These are phyloP conservation scores for Trametes cubensis DNA, from an alignment of 768 basidiomycete genomes.

Conservation along the genomic window DNA sequence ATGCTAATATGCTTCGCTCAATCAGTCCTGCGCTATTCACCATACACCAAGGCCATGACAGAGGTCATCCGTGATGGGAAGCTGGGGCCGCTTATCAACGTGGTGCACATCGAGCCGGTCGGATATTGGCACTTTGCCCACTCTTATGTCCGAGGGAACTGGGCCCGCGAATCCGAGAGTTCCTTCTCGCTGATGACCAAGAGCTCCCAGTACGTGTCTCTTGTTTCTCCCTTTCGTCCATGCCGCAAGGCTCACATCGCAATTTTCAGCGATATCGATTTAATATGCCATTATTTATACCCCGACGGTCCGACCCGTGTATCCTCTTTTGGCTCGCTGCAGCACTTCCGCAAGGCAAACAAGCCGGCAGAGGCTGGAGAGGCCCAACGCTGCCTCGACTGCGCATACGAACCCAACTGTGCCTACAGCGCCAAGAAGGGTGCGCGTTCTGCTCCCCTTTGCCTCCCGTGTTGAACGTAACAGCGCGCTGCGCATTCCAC, in stretches of 20 bases:
- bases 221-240: neutral
- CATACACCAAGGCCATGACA: constrained; percentile 73
- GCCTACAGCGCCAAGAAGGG: constrained; percentile 88
- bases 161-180: constrained; percentile 68
- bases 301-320: constrained; percentile 67
- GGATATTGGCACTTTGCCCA: constrained; percentile 90
- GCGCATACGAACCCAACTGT: constrained; percentile 70
- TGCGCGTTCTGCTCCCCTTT: constrained; percentile 29
- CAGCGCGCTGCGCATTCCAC: constrained; percentile 12
- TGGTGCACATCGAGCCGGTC: constrained; percentile 83
- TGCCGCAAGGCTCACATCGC: neutral
- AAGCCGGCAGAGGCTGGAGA: constrained; percentile 73
- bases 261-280: constrained; percentile 73
- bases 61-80: constrained; percentile 68
- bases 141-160: constrained; percentile 84
- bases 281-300: constrained; percentile 76
- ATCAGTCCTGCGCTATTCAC: constrained; percentile 84
- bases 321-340: constrained; percentile 85
- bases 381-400: constrained; percentile 77
- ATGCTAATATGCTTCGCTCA: constrained; percentile 8
- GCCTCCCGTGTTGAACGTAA: neutral
- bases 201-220: constrained; percentile 74
- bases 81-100: constrained; percentile 80
- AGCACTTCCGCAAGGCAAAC: constrained; percentile 73
- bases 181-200: constrained; percentile 89